Evolutionary conservation across 345 rosid species (phyloP).

Genomic region (Ailanthus altissimus): DNA sequence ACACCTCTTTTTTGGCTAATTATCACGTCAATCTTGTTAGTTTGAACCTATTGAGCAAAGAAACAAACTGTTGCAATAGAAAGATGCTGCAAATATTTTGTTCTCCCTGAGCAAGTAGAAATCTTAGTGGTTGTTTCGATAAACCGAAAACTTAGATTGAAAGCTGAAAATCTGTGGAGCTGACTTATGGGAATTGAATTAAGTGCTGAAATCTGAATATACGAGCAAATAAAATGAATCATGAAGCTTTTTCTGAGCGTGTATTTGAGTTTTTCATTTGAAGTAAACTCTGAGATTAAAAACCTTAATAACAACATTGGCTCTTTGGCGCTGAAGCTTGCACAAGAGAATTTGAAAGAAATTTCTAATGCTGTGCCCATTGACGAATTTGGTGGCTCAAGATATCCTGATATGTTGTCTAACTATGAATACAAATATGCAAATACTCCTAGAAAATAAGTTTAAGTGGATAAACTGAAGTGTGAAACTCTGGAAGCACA

Average conservation of each 20-base stretch:
- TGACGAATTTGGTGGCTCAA: constrained; percentile 43
- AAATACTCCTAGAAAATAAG: constrained; percentile 39
- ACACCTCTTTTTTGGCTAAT: too few relatives aligned
- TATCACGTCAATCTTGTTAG: too few relatives aligned
- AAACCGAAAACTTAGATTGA: too few relatives aligned
- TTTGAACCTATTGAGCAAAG: too few relatives aligned
- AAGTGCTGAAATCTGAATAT: too few relatives aligned
- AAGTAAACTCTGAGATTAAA: constrained; percentile 28
- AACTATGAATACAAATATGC: constrained; percentile 32
- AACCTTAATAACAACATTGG: constrained; percentile 48
- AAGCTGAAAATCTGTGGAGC: too few relatives aligned
- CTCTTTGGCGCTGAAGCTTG: constrained; percentile 39
- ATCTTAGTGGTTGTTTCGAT: too few relatives aligned
- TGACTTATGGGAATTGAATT: too few relatives aligned
- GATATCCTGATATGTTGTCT: constrained; percentile 19
- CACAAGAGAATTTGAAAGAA: constrained; percentile 38
- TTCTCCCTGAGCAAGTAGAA: too few relatives aligned
- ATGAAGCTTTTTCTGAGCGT: not conserved
- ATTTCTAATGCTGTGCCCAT: constrained; percentile 37
- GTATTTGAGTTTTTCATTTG: not conserved
- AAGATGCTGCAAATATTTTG: too few relatives aligned
- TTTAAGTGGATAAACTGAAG: not conserved
- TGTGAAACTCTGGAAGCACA: not conserved
- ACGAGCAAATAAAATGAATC: not conserved
- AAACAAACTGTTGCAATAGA: too few relatives aligned